Conservation (phyloP, 164 flowering plant genomes). For the Tinospora cordifolia region DNA sequence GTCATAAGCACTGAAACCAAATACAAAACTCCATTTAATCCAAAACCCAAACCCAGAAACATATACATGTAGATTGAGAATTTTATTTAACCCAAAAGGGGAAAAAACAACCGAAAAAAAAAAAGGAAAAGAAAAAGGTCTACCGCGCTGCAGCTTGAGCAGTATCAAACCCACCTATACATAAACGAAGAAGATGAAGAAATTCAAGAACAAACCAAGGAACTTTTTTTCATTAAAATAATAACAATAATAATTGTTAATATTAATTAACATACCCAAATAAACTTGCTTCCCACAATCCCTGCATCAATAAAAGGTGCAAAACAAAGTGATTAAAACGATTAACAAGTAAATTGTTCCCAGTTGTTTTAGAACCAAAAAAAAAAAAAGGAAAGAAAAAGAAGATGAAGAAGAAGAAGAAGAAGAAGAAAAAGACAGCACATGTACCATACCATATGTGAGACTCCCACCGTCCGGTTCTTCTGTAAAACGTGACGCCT, state of each 20-base stretch:
- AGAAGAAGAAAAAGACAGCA: background rate
- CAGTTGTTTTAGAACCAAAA: background rate
- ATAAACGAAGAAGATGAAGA: background rate
- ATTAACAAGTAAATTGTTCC: background rate
- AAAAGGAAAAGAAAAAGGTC: background rate
- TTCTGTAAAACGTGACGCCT: conserved; percentile 69
- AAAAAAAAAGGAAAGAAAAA: background rate
- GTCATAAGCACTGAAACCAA: conserved; percentile 13
- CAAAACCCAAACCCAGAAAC: background rate
- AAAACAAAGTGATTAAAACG: background rate
- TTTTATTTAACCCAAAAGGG: background rate
- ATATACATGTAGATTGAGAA: background rate
- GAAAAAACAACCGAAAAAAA: background rate
- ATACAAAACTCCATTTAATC: background rate
- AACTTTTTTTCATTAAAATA: background rate
- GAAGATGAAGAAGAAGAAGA: no score
- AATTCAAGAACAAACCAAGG: background rate
- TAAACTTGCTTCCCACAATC: conserved; percentile 16
- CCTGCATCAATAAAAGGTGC: conserved; percentile 3
- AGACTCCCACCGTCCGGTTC: conserved; percentile 97
- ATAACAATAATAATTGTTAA: background rate
- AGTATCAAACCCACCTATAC: conserved; percentile 14
- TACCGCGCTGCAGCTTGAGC: conserved; percentile 15
- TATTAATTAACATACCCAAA: conserved; percentile 5
- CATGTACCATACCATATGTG: conserved; percentile 81